Base-by-base conservation (phyloP, 139 green algal genomes). In the Chlorella sp. region DNA sequence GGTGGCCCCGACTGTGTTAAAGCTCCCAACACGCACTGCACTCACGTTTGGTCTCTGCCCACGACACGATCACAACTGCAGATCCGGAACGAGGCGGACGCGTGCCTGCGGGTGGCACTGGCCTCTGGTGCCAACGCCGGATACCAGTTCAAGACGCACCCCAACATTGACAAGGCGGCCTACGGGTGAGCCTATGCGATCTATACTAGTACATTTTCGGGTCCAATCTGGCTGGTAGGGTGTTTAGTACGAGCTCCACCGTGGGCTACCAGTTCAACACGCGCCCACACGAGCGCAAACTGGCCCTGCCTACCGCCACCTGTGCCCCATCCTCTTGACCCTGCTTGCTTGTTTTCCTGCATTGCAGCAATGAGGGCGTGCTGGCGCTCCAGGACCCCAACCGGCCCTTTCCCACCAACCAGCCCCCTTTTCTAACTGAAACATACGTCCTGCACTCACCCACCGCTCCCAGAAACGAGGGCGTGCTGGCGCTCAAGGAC, bases 61-160 rank as follows among this genome's bases (percentile, higher is more conserved):
- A n/a, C n/a, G n/a, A n/a, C n/a, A n/a, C 6, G 26, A 68, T 70
- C 64, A n/a, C 56, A 38, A 36, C 16, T 44, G 74, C 86, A 92
- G 88, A 84, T 88, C 11, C 51, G 80, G 73, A 44, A 76, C 20
- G 93, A 98, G 60, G 93, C 95, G 56, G 92, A 95, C 9, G 94
- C 96, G 0, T 94, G 88, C 84, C 85, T 98, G 26, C 87, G 92
- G 16, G 89, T 98, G 22, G 83, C 78, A 26, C 84, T 96, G 22
- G 78, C 46, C 11, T 73, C 30, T 8, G 64, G 43, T 9, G 56
- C 87, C 40, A 96, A 98, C 87, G 72, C 88, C n/a, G 95, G 92
- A 22, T 99, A 98, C 91, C 95, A 99, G 88, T 99, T 99, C 95
- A 99, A 99, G 93, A 99, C 97, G 72, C 97, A 99, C 86, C 97